These are phyloP conservation scores for Fusarium solani-melongenae DNA, from an alignment of 2,329 filamentous ascomycete genomes.

Conservation along the genomic window DNA sequence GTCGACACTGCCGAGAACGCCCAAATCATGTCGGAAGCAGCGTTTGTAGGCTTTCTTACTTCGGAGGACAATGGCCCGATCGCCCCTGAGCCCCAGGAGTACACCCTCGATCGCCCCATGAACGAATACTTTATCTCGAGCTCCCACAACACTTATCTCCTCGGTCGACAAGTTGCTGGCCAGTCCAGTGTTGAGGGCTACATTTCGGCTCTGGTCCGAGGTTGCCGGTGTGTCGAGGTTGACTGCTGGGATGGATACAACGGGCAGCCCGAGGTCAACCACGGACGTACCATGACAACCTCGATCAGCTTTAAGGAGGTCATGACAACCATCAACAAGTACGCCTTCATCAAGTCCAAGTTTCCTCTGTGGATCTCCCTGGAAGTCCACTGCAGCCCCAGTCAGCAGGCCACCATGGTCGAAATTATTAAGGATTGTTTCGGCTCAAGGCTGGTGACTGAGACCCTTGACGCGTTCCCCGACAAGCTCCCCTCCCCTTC, in stretches of 20 bases:
- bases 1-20: constrained; percentile 55
- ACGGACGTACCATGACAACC: constrained; percentile 89
- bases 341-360: constrained; percentile 87
- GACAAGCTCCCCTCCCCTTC: constrained; percentile 84
- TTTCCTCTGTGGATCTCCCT: constrained; percentile 95
- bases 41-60: constrained; percentile 80
- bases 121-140: constrained; percentile 99
- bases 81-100: constrained; percentile 67
- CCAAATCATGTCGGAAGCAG: constrained; percentile 77
- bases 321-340: constrained; percentile 92
- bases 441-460: constrained; percentile 79
- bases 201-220: constrained; percentile 85
- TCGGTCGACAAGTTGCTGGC: constrained; percentile 89
- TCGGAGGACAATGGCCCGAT: constrained; percentile 80
- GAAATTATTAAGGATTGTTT: constrained; percentile 89
- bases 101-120: constrained; percentile 81
- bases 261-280: constrained; percentile 88
- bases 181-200: constrained; percentile 96
- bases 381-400: constrained; percentile 89
- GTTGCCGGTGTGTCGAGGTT: constrained; percentile 95
- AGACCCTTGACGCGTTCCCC: constrained; percentile 76
- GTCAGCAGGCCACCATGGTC: constrained; percentile 89
- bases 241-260: constrained; percentile 97
- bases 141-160: constrained; percentile 97
- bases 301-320: constrained; percentile 91